Percentiles rank a stretch among this genome's conserved stretches.
Evolutionary conservation across 495 filamentous ascomycete genomes (phyloP).

Genomic region (Tuber brumale): DNA sequence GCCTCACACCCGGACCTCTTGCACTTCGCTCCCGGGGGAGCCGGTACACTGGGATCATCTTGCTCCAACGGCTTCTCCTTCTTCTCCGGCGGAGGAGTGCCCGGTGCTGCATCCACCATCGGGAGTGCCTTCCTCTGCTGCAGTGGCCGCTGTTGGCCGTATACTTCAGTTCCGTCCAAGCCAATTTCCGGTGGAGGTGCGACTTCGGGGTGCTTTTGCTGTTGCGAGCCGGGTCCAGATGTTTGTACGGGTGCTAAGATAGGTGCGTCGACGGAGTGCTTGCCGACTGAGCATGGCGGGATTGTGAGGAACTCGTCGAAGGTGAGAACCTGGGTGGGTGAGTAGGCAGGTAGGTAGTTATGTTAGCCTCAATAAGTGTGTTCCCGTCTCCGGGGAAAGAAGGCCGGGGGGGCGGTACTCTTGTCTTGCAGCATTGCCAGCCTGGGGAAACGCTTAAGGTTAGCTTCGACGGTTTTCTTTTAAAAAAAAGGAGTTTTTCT

Average conservation of each 20-base stretch:
- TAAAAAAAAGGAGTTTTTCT: neutral
- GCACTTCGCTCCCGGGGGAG: conserved; percentile 67
- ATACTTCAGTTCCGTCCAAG: conserved; percentile 47
- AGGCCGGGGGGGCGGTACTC: conserved; percentile 16
- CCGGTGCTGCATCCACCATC: conserved; percentile 48
- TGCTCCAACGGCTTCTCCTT: conserved; percentile 57
- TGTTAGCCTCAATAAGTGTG: conserved; percentile 17
- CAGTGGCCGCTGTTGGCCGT: conserved; percentile 41
- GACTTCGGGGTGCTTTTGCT: conserved; percentile 33
- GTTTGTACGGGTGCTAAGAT: conserved; percentile 49
- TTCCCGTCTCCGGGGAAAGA: neutral
- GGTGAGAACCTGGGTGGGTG: conserved; percentile 65
- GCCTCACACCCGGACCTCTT: conserved; percentile 67
- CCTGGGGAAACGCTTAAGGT: conserved; percentile 50
- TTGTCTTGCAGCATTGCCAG: conserved; percentile 98
- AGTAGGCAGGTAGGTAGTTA: neutral
- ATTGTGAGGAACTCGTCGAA: conserved; percentile 98
- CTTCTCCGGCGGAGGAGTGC: conserved; percentile 63
- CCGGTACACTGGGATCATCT: conserved; percentile 66
- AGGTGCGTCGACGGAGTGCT: conserved; percentile 80
- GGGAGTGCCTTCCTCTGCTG: conserved; percentile 43
- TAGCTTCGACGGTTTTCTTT: conserved; percentile 14
- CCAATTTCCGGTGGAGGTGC: conserved; percentile 39
- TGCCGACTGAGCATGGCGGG: conserved; percentile 87
- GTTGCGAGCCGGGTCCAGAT: conserved; percentile 27